Conservation (phyloP, 352 stramenopile species). For the Pythium pectinolyticum region DNA sequence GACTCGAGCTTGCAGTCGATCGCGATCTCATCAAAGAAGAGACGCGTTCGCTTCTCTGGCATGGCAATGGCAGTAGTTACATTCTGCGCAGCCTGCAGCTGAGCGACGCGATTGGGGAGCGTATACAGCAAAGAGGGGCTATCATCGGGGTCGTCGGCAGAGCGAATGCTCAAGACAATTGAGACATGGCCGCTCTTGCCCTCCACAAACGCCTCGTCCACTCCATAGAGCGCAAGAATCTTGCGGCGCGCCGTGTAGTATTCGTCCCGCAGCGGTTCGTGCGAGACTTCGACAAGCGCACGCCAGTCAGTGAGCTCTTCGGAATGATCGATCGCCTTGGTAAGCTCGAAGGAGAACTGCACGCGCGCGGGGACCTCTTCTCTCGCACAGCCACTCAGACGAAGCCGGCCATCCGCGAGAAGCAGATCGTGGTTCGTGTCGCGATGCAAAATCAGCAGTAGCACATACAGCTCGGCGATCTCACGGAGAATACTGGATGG, state of each 20-base stretch:
- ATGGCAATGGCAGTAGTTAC: neutral
- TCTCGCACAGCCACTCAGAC: neutral
- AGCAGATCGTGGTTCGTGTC: conserved; percentile 6
- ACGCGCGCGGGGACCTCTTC: neutral
- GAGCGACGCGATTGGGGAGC: neutral
- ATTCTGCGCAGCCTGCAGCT: neutral
- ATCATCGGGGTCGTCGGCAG: neutral
- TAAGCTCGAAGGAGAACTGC: neutral
- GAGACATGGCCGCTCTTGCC: neutral
- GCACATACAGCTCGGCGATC: conserved; percentile 4
- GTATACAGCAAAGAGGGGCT: neutral
- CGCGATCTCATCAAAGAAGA: neutral
- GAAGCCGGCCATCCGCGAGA: neutral
- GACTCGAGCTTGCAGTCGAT: neutral
- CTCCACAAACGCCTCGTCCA: conserved; percentile 10
- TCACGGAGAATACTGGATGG: neutral
- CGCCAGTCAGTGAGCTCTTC: neutral
- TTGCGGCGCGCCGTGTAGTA: neutral
- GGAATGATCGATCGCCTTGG: neutral
- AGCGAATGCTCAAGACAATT: neutral
- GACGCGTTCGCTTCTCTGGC: neutral
- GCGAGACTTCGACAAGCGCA: neutral
- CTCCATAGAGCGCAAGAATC: conserved; percentile 4
- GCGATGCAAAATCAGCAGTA: conserved; percentile 13
- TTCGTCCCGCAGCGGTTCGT: neutral